Base-by-base conservation (phyloP, 1,284 basidiomycete genomes). In the Rhodotorula sp. region DNA sequence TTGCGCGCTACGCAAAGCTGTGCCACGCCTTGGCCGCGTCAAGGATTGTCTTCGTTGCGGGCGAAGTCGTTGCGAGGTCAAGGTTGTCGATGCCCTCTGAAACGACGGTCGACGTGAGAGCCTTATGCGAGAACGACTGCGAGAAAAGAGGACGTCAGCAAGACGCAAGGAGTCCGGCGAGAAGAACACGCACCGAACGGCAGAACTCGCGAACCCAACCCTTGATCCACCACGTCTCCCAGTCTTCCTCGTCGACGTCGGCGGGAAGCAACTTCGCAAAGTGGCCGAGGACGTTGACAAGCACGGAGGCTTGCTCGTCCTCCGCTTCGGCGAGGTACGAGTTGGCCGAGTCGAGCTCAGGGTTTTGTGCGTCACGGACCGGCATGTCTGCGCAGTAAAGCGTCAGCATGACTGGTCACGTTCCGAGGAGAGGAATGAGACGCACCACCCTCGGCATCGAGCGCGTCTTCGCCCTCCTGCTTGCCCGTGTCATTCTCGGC, bases 201-300 rank as follows among this genome's bases (percentile, higher is more conserved):
- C 88, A 89, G 81, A 91, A 92, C 76, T 93, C 89, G 68, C 89
- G 83, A 76, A 89, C 92, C 91, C 90, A 92, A 9, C 88, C 87
- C 88, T 89, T 91, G 0, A 88, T 89, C 80, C 89, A 88, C 90
- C 90, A 92, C 7, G 85, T 83, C 76, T 85, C 84, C 91, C 91
- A 93, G 65, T 88, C 86, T 20, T 87, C 86, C 4, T 83, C 82
- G 54, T 87, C 83, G 0, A 84, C 81, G 69, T 62, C 5, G 24
- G 44, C 52, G 16, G 52, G 82, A 81, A 44, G 81, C 80, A 80
- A 9, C 83, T 82, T 53, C 60, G 67, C 84, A 84, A 46, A 92
- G 83, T 73, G 82, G 85, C 15, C 83, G 55, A 90, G 84, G 77
- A 93, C 91, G 7, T 88, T 87, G 62, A 88, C 86, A 4, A 92